Conservation (phyloP, 768 basidiomycete species). For the Tylopilus cervinicoccineus region DNA sequence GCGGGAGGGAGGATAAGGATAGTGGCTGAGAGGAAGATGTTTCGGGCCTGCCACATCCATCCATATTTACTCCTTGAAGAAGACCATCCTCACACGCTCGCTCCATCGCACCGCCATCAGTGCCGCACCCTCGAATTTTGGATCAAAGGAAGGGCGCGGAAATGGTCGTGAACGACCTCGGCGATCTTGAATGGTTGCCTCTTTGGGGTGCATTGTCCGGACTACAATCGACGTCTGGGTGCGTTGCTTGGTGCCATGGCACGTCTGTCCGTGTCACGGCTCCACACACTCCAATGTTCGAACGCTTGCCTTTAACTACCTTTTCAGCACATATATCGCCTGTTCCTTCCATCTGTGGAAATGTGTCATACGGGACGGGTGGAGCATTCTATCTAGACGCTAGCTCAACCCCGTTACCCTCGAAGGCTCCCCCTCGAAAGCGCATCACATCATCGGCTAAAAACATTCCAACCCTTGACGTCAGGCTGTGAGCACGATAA, state of each 20-base stretch:
- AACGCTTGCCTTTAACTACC: background rate
- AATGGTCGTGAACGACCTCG: slow-evolving; percentile 11
- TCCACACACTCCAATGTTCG: slow-evolving; percentile 4
- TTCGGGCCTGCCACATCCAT: background rate
- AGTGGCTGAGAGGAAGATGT: background rate
- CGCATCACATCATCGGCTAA: slow-evolving; percentile 1
- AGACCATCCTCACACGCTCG: slow-evolving; percentile 12
- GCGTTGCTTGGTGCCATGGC: background rate
- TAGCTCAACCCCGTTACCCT: slow-evolving; percentile 7
- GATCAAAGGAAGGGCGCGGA: slow-evolving; percentile 8
- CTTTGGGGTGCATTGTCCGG: slow-evolving; percentile 1
- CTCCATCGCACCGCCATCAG: slow-evolving; percentile 8
- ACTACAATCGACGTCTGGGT: background rate
- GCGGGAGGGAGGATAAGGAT: slow-evolving; percentile 1
- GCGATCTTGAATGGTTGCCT: slow-evolving; percentile 16
- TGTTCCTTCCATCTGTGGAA: slow-evolving; percentile 1
- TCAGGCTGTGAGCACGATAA: slow-evolving; percentile 17
- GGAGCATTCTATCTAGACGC: slow-evolving; percentile 11
- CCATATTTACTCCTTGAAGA: background rate
- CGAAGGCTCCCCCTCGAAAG: background rate
- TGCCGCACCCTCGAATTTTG: slow-evolving; percentile 9
- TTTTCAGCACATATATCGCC: background rate
- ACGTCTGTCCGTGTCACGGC: background rate
- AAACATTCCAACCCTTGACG: slow-evolving; percentile 26
- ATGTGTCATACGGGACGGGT: background rate